Evolutionary conservation across 352 stramenopile species (phyloP), one percentile per base, ranked within the genome.

Genomic region (Globisporangium canariense): DNA sequence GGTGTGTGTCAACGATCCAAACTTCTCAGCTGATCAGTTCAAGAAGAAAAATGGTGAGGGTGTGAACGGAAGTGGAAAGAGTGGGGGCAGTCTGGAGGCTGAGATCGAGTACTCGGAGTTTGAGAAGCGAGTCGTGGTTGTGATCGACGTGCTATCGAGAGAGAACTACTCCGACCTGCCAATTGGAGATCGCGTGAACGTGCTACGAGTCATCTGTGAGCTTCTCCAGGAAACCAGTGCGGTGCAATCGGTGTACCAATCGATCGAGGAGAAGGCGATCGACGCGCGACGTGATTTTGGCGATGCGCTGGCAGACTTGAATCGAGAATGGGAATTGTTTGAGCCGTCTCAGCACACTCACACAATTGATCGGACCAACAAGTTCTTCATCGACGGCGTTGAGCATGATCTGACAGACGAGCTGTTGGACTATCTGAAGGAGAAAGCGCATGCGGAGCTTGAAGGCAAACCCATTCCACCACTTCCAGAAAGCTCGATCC

Each of bases 331-430:
- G 86, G 60, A 83, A 3, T 50, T 59, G 11, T 94, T 91, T 51
- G 60, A 41, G 14, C 79, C 80, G 36, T 70, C 75, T 20, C 74
- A 71, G 14, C 69, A 70, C 9, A 74, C 70, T 14, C 78, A 84
- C 43, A 68, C 74, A 54, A 68, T 90, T 49, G 81, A 91, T 18
- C 65, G 68, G 5, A 93, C 82, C 0, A 78, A 79, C 22, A 81
- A 75, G 14, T 91, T 94, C 30, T 83, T 89, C 53, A 81, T 93
- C 49, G 80, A 94, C 67, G 80, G 86, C 0, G 75, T 84, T 9
- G 78, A 90, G 34, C 81, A 78, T 55, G 80, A 90, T 1, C 64
- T 94, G 13, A 90, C 83, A 1, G 83, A 93, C 46, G 79, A 90
- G 20, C 55, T 94, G 6, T 63, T 94, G 14, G 65, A 71, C 4